Evolutionary conservation across 129 eudicot genomes (phyloP).

Genomic region (Logfia minima): DNA sequence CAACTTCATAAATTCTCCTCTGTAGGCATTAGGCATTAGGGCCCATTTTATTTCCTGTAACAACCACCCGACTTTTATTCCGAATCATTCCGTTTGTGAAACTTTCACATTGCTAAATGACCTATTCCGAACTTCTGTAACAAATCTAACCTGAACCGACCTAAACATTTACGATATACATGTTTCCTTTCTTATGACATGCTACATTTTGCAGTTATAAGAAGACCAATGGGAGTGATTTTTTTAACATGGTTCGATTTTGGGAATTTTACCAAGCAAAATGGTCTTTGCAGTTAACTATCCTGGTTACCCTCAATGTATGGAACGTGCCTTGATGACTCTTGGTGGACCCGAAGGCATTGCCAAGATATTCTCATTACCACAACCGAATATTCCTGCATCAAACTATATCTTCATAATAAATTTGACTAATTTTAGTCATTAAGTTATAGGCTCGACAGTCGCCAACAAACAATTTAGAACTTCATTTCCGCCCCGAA

Average conservation of each 20-base stretch:
- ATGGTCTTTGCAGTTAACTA: constrained; percentile 70
- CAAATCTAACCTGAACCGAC: too few relatives aligned
- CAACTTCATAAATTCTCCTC: too few relatives aligned
- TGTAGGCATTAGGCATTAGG: too few relatives aligned
- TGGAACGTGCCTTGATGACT: constrained; percentile 69
- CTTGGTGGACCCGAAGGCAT: constrained; percentile 80
- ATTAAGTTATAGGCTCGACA: constrained; percentile 61
- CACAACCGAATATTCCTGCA: neutral
- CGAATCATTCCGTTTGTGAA: too few relatives aligned
- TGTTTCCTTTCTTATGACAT: too few relatives aligned
- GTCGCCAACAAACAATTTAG: constrained; percentile 55
- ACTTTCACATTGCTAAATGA: too few relatives aligned
- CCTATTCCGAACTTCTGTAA: too few relatives aligned
- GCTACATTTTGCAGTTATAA: neutral
- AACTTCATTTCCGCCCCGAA: constrained; percentile 92
- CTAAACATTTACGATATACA: too few relatives aligned
- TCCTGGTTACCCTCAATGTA: constrained; percentile 93
- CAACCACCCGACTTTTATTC: too few relatives aligned
- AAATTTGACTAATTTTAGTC: neutral
- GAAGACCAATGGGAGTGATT: constrained; percentile 49
- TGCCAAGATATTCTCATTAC: constrained; percentile 52
- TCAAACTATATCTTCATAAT: neutral
- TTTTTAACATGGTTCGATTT: constrained; percentile 61
- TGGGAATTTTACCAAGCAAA: constrained; percentile 59
- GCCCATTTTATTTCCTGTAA: too few relatives aligned